phyloP scores from a whole-genome alignment of 2,329 filamentous ascomycete species.

The Emergomyces pasteurianus region DNA sequence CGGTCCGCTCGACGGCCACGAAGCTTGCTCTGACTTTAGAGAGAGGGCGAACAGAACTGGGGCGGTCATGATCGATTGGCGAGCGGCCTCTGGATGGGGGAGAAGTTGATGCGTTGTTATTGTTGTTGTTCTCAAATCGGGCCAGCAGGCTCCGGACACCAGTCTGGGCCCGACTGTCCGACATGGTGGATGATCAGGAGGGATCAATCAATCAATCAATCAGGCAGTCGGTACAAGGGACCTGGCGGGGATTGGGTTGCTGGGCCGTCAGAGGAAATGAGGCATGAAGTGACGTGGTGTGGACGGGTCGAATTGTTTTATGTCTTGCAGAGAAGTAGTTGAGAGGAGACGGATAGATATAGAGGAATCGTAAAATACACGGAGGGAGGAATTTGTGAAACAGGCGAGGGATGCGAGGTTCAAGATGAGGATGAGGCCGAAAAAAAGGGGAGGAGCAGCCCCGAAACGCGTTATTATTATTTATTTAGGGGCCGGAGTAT shows the following conservation, averaged over 20 bases:
- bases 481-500: too few species aligned
- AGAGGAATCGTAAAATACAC: slow-evolving; percentile 5
- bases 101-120: slow-evolving; percentile 49
- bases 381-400: slow-evolving; percentile 4
- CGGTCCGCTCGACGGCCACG: slow-evolving; percentile 51
- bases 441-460: not conserved
- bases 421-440: not conserved
- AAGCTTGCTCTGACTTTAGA: slow-evolving; percentile 68
- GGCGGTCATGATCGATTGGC: slow-evolving; percentile 39
- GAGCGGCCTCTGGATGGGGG: slow-evolving; percentile 60
- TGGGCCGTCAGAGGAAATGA: not conserved
- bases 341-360: slow-evolving; percentile 1
- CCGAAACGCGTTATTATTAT: not conserved
- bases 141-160: slow-evolving; percentile 65
- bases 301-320: not conserved
- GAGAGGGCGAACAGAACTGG: slow-evolving; percentile 45
- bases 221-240: not conserved
- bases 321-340: not conserved
- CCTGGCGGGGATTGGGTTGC: not conserved
- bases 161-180: slow-evolving; percentile 17
- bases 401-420: slow-evolving; percentile 4
- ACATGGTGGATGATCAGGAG: slow-evolving; percentile 9
- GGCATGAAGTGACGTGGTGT: not conserved
- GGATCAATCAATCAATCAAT: not conserved
- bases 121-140: slow-evolving; percentile 65